These are phyloP conservation scores for Phaeotremella skinneri DNA, from an alignment of 768 basidiomycete species.

Conservation along the genomic window DNA sequence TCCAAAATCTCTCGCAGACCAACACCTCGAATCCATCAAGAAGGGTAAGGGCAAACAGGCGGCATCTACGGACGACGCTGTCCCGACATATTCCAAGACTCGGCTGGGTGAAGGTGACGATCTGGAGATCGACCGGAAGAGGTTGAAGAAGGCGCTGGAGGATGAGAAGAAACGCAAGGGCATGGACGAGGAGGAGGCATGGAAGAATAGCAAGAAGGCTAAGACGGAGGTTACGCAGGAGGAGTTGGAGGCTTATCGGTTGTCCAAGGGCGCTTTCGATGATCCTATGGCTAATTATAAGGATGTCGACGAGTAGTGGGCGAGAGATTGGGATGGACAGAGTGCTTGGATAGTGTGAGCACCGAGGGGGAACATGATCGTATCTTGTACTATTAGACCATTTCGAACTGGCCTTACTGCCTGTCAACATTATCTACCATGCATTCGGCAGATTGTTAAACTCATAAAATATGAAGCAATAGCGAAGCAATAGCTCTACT, in stretches of 20 bases:
- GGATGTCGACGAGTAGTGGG: slow-evolving; percentile 54
- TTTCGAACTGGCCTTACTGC: no score
- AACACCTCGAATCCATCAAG: slow-evolving; percentile 34
- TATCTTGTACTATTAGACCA: no score
- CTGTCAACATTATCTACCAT: no score
- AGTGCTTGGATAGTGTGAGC: no score
- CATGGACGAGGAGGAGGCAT: slow-evolving; percentile 55
- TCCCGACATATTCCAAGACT: slow-evolving; percentile 69
- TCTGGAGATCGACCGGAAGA: slow-evolving; percentile 68
- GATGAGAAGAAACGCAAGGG: slow-evolving; percentile 79
- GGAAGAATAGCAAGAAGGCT: slow-evolving; percentile 59
- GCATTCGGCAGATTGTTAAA: no score
- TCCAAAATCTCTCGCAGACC: slow-evolving; percentile 42
- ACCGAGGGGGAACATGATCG: no score
- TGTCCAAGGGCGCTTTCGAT: slow-evolving; percentile 66
- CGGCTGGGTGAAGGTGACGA: slow-evolving; percentile 74
- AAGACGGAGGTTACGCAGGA: slow-evolving; percentile 81
- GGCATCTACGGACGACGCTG: background rate
- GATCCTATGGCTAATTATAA: slow-evolving; percentile 94
- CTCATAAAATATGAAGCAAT: no score
- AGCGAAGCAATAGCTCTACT: no score
- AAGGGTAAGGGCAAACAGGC: slow-evolving; percentile 48
- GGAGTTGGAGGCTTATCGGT: slow-evolving; percentile 74
- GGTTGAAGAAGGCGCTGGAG: slow-evolving; percentile 65
- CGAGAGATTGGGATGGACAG: background rate